phyloP scores from a whole-genome alignment of 257 asterid genomes.

The Catharanthus roseus region DNA sequence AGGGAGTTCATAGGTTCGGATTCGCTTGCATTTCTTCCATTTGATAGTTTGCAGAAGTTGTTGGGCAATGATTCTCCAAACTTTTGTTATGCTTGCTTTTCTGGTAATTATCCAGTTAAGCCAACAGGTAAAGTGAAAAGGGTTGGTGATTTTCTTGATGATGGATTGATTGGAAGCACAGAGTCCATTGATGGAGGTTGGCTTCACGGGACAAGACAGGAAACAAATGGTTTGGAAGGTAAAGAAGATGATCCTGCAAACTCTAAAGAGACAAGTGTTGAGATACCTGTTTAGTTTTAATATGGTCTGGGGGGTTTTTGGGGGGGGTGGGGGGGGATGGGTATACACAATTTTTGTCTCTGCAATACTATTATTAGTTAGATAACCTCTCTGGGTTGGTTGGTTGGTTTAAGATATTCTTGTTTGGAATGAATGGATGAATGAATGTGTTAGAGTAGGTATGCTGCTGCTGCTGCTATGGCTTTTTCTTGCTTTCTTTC shows the following conservation, averaged over 20 bases:
- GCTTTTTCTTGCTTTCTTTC: no score
- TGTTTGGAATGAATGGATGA: no score
- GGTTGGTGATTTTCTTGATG: constrained; percentile 78
- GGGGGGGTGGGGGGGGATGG: no score
- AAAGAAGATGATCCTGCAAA: constrained; percentile 13
- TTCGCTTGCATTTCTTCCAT: constrained; percentile 64
- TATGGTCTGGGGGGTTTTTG: no score
- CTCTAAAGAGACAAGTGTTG: not conserved
- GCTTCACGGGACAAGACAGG: constrained; percentile 29
- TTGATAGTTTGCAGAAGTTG: constrained; percentile 44
- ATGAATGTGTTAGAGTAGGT: no score
- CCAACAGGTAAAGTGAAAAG: constrained; percentile 77
- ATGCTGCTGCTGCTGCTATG: no score
- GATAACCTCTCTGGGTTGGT: no score
- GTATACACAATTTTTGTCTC: no score
- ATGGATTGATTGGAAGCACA: constrained; percentile 68
- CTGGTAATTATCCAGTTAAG: constrained; percentile 70
- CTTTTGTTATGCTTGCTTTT: constrained; percentile 76
- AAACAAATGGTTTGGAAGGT: constrained; percentile 12
- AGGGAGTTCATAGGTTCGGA: constrained; percentile 77
- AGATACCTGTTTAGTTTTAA: not conserved
- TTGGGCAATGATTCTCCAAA: constrained; percentile 41
- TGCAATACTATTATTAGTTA: no score
- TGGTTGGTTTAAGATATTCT: no score
- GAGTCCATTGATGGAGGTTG: constrained; percentile 62